Base-by-base conservation (phyloP, 192 early-diverging fungal species). In the Mortierella claussenii region DNA sequence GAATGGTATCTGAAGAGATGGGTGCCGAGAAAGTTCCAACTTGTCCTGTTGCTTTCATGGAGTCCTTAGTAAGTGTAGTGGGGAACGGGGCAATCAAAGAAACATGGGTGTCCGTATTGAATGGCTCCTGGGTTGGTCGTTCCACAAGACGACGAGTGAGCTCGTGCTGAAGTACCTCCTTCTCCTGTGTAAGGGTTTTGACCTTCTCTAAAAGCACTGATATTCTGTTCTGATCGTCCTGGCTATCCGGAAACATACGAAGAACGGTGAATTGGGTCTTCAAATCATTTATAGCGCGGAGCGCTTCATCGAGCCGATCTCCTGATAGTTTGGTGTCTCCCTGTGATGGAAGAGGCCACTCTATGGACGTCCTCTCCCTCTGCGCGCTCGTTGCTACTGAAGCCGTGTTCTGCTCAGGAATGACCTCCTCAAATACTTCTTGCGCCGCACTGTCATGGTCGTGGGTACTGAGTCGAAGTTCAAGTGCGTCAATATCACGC, bases 191-290 rank as follows among this genome's bases (percentile, higher is more conserved):
- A 12, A 76, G 53, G 0, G 37, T 62, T 36, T 51, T 62, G 45
- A 76, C 46, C 31, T 67, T 56, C 7, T 55, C 51, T 28, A 42
- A 32, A 9, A 76, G 32, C 5, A 28, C 45, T 11, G 53, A 20
- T 1, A 60, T 51, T 20, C 36, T 46, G n/a, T 57, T 28, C 11
- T 55, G 43, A 18, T 48, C 49, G 20, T 52, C 45, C 32, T 44
- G 23, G 13, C 34, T 45, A 17, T 50, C 65, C 34, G 52, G 28
- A n/a, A 67, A 18, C 58, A 60, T 47, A 2, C 57, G 57, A 44
- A 67, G 55, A 28, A 76, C 37, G 15, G 50, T 60, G 12, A 76
- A 57, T 37, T 67, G 73, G 0, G 46, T 10, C 24, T 62, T 76
- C 10, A 76, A 28, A 7, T 67, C 64, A 12, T 76, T 65, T 15